Evolutionary conservation across 2,329 filamentous ascomycete species (phyloP), one percentile per base, ranked within the genome.

Genomic region (Colletotrichum shisoi): DNA sequence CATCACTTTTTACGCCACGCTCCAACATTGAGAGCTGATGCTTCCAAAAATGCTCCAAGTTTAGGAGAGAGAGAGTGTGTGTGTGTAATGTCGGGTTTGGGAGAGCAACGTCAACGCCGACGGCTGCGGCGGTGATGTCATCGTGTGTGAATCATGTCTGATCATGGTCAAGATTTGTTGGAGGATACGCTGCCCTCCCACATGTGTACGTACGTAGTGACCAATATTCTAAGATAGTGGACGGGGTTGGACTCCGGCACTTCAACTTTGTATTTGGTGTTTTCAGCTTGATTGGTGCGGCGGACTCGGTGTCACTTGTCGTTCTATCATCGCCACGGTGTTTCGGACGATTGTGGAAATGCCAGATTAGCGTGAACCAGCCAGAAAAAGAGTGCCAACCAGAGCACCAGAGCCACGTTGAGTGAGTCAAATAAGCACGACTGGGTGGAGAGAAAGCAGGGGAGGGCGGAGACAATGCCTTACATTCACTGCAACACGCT

Each of bases 121-220:
- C 40, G 3, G 9, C 13, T 48, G 54, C 12, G 21, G 51, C 19
- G 46, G 39, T 68, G 66, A 68, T 68, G 63, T 68, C 66, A 68
- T 24, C 19, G 39, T 9, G 12, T 48, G 17, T 27, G 44, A 57
- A n/a, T 44, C 6, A 37, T 27, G 40, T 40, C 39, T 54, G 21
- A 39, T 42, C 58, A 63, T 34, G 34, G 11, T 34, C 42, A 4
- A 52, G 40, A 19, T 11, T 15, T 27, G 31, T 7, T 45, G 12
- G 4, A 37, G 24, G 9, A 52, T 9, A 15, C 19, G 11, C 19
- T 34, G 31, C n/a, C 21, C n/a, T 19, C 21, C 12, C 42, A 19
- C 21, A n/a, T 49, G 1, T n/a, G n/a, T n/a, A n/a, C n/a, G n/a
- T n/a, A n/a, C 8, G 2, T 8, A 34, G 31, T 34, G 31, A 34